Conservation (phyloP, 352 stramenopile species). For the Phytopythium boreale region DNA sequence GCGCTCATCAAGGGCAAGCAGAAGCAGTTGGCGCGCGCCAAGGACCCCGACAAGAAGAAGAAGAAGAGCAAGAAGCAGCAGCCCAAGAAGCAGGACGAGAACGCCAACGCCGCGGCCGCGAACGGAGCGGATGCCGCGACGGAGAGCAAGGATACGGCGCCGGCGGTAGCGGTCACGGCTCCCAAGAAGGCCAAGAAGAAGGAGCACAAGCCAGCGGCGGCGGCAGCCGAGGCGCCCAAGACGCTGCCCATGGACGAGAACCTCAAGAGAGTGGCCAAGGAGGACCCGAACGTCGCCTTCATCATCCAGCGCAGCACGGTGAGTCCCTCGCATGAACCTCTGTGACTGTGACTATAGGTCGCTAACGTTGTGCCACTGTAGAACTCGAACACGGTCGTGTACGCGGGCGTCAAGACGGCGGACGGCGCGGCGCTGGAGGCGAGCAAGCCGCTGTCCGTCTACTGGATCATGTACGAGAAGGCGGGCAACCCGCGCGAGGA, state of each 20-base stretch:
- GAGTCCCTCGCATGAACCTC: not conserved
- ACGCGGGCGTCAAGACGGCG: constrained; percentile 44
- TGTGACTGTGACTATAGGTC: not conserved
- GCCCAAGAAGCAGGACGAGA: constrained; percentile 12
- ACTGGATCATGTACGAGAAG: constrained; percentile 89
- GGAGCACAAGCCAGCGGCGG: constrained; percentile 18
- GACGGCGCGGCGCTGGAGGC: constrained; percentile 49
- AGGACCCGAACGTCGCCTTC: constrained; percentile 76
- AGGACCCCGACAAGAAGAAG: constrained; percentile 37
- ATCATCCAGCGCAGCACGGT: constrained; percentile 88
- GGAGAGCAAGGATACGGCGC: constrained; percentile 9
- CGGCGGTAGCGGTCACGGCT: not conserved
- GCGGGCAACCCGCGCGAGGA: constrained; percentile 61
- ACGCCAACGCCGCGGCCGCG: not conserved
- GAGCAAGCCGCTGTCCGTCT: constrained; percentile 67
- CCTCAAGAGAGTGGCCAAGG: constrained; percentile 59
- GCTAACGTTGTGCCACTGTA: constrained; percentile 15
- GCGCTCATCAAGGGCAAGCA: constrained; percentile 65
- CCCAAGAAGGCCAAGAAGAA: constrained; percentile 37
- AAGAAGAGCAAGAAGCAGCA: constrained; percentile 38
- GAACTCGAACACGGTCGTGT: constrained; percentile 87
- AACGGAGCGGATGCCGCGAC: not conserved
- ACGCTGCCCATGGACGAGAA: constrained; percentile 64
- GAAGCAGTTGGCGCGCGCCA: constrained; percentile 45
- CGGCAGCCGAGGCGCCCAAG: constrained; percentile 15